Evolutionary conservation across 495 filamentous ascomycete species (phyloP), one percentile per base, ranked within the genome.

Genomic region (Talaromyces borbonicus): DNA sequence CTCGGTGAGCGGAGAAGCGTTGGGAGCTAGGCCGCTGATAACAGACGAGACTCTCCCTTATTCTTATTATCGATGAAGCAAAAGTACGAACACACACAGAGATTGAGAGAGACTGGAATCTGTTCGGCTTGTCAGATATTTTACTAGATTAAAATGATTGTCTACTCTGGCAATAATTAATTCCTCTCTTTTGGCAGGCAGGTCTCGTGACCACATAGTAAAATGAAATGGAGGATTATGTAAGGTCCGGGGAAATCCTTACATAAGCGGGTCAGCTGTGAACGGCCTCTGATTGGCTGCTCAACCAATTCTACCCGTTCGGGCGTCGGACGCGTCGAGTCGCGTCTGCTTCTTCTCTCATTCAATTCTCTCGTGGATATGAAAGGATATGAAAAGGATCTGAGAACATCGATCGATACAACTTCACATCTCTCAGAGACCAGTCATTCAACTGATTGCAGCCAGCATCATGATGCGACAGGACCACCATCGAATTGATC

Each of bases 401-500:
- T n/a, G n/a, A n/a, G n/a, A n/a, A n/a, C n/a, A n/a, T n/a, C n/a
- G n/a, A 8, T 38, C 35, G 11, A 22, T 36, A 5, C 18, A 19
- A 22, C 35, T 38, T 38, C 35, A 38, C 15, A 33, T n/a, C 32
- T 36, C 31, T 33, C 16, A n/a, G 2, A 18, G 35, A 0, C 5
- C 22, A 38, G 8, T 22, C 16, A 38, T 18, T 26, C 4, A n/a
- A 8, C 19, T 24, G 9, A 40, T 11, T 11, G 20, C 22, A 8
- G 20, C 8, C 15, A 8, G 19, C 60, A 77, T 38, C 36, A 90
- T 90, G 85, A 80, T 86, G 50, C 74, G 81, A 51, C 80, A 81
- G 58, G 81, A 84, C 30, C 73, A 69, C 49, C 75, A 75, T 48
- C 76, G 87, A n/a, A 78, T 92, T 43, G 88, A 93, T 51, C 62